Evolutionary conservation across 495 filamentous ascomycete species (phyloP).

Genomic region (Haplographium delicatum): DNA sequence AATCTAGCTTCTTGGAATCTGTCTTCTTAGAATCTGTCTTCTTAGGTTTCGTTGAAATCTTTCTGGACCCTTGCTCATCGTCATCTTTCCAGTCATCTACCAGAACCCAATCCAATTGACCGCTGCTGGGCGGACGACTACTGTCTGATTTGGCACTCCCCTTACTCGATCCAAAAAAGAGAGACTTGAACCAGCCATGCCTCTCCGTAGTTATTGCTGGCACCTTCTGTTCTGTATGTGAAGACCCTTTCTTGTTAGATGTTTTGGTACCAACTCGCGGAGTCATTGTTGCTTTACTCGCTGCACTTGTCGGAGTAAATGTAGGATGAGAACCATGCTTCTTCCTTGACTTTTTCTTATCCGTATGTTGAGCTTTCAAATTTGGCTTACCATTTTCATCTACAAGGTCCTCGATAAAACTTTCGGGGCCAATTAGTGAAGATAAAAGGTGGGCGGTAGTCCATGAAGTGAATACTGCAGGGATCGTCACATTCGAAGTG

Average conservation of each 20-base stretch:
- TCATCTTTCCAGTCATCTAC: constrained; percentile 64
- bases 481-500: constrained; percentile 90
- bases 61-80: constrained; percentile 24
- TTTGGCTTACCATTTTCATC: constrained; percentile 47
- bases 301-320: constrained; percentile 15
- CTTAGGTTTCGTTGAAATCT: constrained; percentile 17
- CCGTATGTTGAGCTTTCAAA: constrained; percentile 42
- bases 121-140: constrained; percentile 73
- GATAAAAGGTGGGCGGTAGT: constrained; percentile 93
- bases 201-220: constrained; percentile 38
- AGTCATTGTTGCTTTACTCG: constrained; percentile 10
- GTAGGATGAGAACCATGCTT: constrained; percentile 25
- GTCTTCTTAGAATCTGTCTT: too few species aligned
- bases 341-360: constrained; percentile 32
- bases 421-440: constrained; percentile 72
- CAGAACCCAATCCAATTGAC: constrained; percentile 72
- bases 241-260: constrained; percentile 12
- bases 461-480: constrained; percentile 88
- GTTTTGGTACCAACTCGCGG: constrained; percentile 2
- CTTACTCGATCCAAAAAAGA: constrained; percentile 51
- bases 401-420: constrained; percentile 47
- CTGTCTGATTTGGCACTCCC: constrained; percentile 41
- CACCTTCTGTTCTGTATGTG: constrained; percentile 10
- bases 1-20: constrained; percentile 20
- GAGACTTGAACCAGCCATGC: constrained; percentile 55